Conservation (phyloP, 1,284 basidiomycete genomes). For the Peniophora sp. region DNA sequence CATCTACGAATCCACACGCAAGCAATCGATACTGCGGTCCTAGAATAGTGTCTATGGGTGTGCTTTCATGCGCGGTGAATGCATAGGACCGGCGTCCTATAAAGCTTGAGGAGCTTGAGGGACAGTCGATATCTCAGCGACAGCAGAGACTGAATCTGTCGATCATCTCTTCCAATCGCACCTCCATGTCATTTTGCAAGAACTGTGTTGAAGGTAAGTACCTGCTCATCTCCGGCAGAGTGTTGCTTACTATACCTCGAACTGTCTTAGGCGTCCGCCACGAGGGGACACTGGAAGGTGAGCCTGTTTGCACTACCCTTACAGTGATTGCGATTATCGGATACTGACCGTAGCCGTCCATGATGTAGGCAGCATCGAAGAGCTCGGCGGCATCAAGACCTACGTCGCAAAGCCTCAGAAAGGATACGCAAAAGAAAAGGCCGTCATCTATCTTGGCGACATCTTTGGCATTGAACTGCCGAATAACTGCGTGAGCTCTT, state of each 20-base stretch:
- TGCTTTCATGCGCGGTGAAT: too few species aligned
- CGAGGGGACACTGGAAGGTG: conserved; percentile 23
- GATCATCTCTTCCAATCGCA: too few species aligned
- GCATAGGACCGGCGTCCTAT: too few species aligned
- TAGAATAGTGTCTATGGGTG: too few species aligned
- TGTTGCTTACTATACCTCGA: neutral
- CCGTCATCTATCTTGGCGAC: conserved; percentile 42
- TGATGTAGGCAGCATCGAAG: conserved; percentile 25
- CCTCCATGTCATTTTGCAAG: conserved; percentile 43
- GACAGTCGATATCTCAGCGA: too few species aligned
- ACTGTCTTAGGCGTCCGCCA: conserved; percentile 20
- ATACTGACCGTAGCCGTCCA: neutral
- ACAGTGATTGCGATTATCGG: neutral
- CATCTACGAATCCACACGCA: too few species aligned
- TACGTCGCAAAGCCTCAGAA: conserved; percentile 39
- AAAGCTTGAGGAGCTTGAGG: too few species aligned
- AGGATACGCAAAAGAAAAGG: conserved; percentile 44
- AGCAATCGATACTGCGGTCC: too few species aligned
- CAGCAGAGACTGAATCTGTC: too few species aligned
- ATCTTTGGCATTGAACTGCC: conserved; percentile 39
- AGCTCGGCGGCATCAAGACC: conserved; percentile 37
- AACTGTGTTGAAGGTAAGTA: conserved; percentile 37
- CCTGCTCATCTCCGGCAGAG: neutral
- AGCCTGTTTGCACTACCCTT: too few species aligned
- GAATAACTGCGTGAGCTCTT: conserved; percentile 30